These are phyloP conservation scores for Linum tenue DNA, from an alignment of 345 rosid genomes.

Conservation along the genomic window DNA sequence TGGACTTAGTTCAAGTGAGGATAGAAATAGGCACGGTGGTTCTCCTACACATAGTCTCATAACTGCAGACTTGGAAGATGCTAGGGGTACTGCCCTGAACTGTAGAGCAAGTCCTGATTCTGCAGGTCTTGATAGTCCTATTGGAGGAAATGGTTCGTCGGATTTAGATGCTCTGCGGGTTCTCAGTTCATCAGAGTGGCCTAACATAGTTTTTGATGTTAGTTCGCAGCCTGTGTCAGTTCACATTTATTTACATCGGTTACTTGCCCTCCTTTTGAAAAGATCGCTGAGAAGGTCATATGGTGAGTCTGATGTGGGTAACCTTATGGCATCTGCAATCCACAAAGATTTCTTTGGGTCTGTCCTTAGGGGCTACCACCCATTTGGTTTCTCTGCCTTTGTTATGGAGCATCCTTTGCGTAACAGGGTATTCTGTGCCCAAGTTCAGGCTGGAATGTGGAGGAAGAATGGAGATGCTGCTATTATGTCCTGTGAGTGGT, in stretches of 20 bases:
- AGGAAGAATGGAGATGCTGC: constrained; percentile 82
- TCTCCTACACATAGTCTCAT: constrained; percentile 20
- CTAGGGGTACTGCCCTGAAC: constrained; percentile 24
- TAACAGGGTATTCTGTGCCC: constrained; percentile 78
- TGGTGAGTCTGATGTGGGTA: constrained; percentile 40
- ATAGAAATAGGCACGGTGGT: constrained; percentile 24
- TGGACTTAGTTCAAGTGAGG: constrained; percentile 46
- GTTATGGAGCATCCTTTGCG: constrained; percentile 90
- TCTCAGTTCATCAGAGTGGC: constrained; percentile 62
- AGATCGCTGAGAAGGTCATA: constrained; percentile 54
- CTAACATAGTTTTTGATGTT: constrained; percentile 58
- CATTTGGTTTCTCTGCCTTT: constrained; percentile 70
- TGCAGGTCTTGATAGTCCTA: constrained; percentile 25
- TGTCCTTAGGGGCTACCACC: constrained; percentile 53
- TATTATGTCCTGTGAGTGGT: constrained; percentile 56
- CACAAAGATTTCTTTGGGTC: constrained; percentile 55
- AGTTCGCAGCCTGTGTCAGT: constrained; percentile 72
- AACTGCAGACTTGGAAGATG: constrained; percentile 33
- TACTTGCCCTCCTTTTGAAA: constrained; percentile 67
- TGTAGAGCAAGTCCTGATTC: constrained; percentile 23
- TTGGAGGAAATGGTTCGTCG: constrained; percentile 25
- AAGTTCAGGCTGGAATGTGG: constrained; percentile 96
- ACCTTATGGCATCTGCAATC: constrained; percentile 14
- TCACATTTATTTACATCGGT: constrained; percentile 73
- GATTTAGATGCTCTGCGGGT: constrained; percentile 30